These are phyloP conservation scores for Pseudogymnoascus sp. DNA, from an alignment of 2,329 filamentous ascomycete genomes.

Conservation along the genomic window DNA sequence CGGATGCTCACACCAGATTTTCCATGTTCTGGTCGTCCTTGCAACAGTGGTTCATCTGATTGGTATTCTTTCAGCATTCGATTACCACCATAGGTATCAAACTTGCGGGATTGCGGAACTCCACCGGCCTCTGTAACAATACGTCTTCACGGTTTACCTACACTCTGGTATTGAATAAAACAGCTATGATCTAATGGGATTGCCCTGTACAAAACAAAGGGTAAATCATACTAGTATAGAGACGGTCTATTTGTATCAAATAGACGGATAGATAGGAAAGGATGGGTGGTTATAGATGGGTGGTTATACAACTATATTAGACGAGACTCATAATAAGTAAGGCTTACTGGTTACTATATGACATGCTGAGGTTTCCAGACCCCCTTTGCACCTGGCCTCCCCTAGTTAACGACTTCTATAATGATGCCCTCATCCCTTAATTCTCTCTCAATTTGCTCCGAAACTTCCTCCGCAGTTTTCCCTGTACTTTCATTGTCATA, in stretches of 20 bases:
- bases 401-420: not conserved
- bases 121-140: not conserved
- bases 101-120: not conserved
- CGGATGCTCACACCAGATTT: conserved; percentile 20
- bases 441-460: not conserved
- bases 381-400: not conserved
- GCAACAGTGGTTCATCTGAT: conserved; percentile 14
- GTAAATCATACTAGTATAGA: too few species aligned
- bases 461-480: not conserved
- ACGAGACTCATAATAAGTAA: not conserved
- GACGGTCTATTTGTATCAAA: too few species aligned
- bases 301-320: not conserved
- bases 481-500: not conserved
- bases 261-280: not conserved
- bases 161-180: not conserved
- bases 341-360: too few species aligned
- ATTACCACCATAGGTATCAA: conserved; percentile 11
- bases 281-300: not conserved
- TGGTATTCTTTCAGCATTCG: conserved; percentile 14
- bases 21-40: conserved; percentile 19
- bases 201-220: too few species aligned
- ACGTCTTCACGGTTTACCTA: not conserved
- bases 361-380: not conserved
- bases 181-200: not conserved
- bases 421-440: not conserved